Evolutionary conservation across 1,284 basidiomycete species (phyloP).

Genomic region (Meira nashicola): DNA sequence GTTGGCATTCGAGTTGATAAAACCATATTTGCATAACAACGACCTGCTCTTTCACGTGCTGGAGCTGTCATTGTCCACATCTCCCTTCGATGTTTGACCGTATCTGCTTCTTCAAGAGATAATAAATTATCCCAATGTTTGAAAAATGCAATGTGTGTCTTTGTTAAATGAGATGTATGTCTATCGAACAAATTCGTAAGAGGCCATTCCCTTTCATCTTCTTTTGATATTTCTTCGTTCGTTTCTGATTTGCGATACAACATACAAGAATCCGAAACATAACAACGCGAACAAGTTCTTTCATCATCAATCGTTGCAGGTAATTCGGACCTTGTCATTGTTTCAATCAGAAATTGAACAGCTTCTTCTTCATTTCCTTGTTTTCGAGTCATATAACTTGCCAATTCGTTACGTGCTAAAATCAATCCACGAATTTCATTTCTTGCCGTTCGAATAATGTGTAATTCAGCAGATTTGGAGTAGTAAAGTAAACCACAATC

Average conservation of each 20-base stretch:
- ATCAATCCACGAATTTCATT: slow-evolving; percentile 83
- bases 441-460: slow-evolving; percentile 69
- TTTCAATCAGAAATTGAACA: background rate
- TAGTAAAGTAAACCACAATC: slow-evolving; percentile 83
- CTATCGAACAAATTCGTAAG: slow-evolving; percentile 71
- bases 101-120: slow-evolving; percentile 81
- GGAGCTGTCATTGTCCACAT: slow-evolving; percentile 84
- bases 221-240: background rate
- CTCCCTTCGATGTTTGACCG: slow-evolving; percentile 75
- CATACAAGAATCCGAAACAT: slow-evolving; percentile 80
- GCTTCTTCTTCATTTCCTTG: slow-evolving; percentile 14
- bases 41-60: slow-evolving; percentile 65
- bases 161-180: slow-evolving; percentile 75
- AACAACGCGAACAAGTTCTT: slow-evolving; percentile 74
- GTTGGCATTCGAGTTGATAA: background rate
- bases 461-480: slow-evolving; percentile 78
- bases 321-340: slow-evolving; percentile 6
- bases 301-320: slow-evolving; percentile 82
- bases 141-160: slow-evolving; percentile 72
- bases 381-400: slow-evolving; percentile 62
- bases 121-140: slow-evolving; percentile 83
- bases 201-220: slow-evolving; percentile 54
- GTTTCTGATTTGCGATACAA: slow-evolving; percentile 69
- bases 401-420: slow-evolving; percentile 77
- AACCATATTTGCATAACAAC: slow-evolving; percentile 54